Evolutionary conservation across 2,329 filamentous ascomycete genomes (phyloP).

Genomic region (Eurotiales sp.): DNA sequence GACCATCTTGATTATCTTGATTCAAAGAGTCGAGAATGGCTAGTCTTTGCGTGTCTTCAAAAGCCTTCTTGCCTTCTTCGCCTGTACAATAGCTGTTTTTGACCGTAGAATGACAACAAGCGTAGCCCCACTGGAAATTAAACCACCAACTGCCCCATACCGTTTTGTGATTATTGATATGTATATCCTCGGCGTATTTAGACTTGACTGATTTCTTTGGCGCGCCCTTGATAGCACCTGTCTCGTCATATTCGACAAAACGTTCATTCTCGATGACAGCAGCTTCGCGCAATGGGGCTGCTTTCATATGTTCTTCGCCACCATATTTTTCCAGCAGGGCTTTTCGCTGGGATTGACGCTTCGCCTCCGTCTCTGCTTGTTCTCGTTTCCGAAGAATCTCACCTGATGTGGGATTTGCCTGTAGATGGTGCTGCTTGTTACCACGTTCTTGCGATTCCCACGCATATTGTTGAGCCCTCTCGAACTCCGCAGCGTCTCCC

Average conservation of each 20-base stretch:
- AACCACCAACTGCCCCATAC: slow-evolving; percentile 99
- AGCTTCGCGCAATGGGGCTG: slow-evolving; percentile 61
- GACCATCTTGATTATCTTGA: slow-evolving; percentile 18
- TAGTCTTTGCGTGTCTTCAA: slow-evolving; percentile 68
- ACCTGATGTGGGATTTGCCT: slow-evolving; percentile 93
- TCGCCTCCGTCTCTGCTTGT: slow-evolving; percentile 65
- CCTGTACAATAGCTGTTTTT: slow-evolving; percentile 99
- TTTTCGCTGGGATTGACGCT: slow-evolving; percentile 64
- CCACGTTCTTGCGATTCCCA: slow-evolving; percentile 91
- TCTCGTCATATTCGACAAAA: slow-evolving; percentile 93
- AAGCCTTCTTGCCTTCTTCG: slow-evolving; percentile 76
- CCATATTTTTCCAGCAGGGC: slow-evolving; percentile 80
- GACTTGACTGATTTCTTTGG: slow-evolving; percentile 73
- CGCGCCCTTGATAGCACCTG: slow-evolving; percentile 82
- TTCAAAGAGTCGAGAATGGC: slow-evolving; percentile 35
- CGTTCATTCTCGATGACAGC: slow-evolving; percentile 75
- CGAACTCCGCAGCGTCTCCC: slow-evolving; percentile 90
- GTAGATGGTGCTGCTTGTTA: slow-evolving; percentile 78
- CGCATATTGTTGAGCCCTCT: slow-evolving; percentile 80
- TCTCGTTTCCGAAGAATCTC: slow-evolving; percentile 80
- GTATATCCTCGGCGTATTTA: slow-evolving; percentile 86
- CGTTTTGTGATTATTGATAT: slow-evolving; percentile 84
- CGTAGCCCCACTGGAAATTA: slow-evolving; percentile 91
- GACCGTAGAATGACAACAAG: slow-evolving; percentile 87
- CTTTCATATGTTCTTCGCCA: slow-evolving; percentile 58